Conservation (phyloP, 345 rosid genomes). For the Cardamine occulta region DNA sequence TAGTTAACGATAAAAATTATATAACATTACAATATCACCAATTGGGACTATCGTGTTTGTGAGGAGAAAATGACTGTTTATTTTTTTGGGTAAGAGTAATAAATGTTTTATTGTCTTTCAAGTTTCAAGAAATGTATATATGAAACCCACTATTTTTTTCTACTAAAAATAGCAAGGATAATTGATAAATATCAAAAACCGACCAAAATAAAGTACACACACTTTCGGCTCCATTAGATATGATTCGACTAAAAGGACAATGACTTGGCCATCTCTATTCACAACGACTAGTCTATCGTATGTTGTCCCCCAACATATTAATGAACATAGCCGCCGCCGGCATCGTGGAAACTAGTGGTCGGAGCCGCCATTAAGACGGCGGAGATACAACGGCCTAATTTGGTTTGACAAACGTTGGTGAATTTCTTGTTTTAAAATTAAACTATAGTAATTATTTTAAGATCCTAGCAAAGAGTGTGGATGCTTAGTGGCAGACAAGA, state of each 20-base stretch:
- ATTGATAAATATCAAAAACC: constrained; percentile 29
- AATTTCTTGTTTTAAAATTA: not conserved
- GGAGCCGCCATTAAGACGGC: constrained; percentile 8
- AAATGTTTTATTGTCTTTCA: constrained; percentile 12
- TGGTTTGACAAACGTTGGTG: not conserved
- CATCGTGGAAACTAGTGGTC: constrained; percentile 8
- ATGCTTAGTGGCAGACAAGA: constrained; percentile 41
- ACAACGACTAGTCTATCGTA: not conserved
- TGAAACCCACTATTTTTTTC: not conserved
- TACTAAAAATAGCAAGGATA: not conserved
- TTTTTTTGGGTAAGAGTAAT: not conserved
- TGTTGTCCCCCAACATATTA: not conserved
- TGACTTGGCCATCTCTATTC: not conserved
- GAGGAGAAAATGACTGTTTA: not conserved
- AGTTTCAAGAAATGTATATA: constrained; percentile 21
- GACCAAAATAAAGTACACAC: constrained; percentile 26
- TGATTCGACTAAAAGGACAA: constrained; percentile 25
- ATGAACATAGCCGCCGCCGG: constrained; percentile 19
- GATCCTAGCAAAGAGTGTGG: not conserved
- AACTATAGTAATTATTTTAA: not conserved
- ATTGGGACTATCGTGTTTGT: not conserved
- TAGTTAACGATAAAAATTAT: not conserved
- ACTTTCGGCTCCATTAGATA: constrained; percentile 30
- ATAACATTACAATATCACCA: not conserved
- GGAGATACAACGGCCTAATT: not conserved